Base-by-base conservation (phyloP, 139 green algal species). In the Chlamydomonas urium region DNA sequence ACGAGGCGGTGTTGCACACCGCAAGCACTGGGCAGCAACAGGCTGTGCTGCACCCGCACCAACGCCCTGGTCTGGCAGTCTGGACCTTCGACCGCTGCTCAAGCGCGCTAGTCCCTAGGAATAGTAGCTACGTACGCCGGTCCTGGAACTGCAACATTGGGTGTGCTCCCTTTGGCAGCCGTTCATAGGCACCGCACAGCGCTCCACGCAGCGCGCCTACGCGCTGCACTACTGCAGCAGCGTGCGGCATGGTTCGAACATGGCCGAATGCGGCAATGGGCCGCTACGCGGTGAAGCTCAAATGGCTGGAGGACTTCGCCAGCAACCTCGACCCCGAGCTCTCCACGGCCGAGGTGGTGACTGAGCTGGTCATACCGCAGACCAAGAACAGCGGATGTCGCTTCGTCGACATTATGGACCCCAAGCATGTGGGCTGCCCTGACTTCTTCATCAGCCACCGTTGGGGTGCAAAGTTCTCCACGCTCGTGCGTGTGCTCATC, bases 361-460 rank as follows among this genome's bases (percentile, higher is more conserved):
- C 17, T 14, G 23, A 28, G 24, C 17, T 62, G 23, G 53, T 62
- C 23, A 32, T 62, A 32, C 53, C 53, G 5, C 5, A 32, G 53
- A 62, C 53, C 19, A 62, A 62, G 53, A 5, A 62, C 19, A 10
- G 24, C 53, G 10, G 24, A 14, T 62, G n/a, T 5, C 5, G 23
- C 19, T 62, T 35, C 53, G n/a, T 62, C 21, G 53, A 62, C 21
- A 62, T 62, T 32, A 8, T 62, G 19, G 53, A 62, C 53, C 53
- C 53, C 17, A 31, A 62, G 53, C 10, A 62, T 17, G 24, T 62
- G 10, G 53, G 53, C 10, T 17, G 10, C 5, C 53, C 53, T 17
- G 53, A 62, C 53, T 62, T 62, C 53, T 62, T 62, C 53, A 62
- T 62, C 53, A 31, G 10, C 23, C 53, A 62, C 53, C 53, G 53